Conservation (phyloP, 768 basidiomycete species). For the Kwoniella bestiolae region DNA sequence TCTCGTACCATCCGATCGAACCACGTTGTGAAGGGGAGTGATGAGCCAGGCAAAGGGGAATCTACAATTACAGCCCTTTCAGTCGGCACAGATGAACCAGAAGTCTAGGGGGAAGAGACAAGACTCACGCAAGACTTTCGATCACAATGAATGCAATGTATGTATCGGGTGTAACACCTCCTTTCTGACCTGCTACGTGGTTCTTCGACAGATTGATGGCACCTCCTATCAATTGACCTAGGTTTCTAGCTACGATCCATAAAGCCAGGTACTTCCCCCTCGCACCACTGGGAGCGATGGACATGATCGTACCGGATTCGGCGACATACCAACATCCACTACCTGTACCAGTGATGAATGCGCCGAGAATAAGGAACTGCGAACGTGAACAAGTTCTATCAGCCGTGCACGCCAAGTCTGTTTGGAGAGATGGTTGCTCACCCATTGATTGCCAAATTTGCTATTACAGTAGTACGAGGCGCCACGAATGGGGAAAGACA, state of each 20-base stretch:
- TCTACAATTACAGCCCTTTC: no score
- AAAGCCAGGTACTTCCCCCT: constrained; percentile 36
- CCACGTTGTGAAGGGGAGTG: constrained; percentile 27
- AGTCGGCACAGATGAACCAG: no score
- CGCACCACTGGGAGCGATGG: constrained; percentile 24
- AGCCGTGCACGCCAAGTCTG: no score
- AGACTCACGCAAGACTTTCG: constrained; percentile 19
- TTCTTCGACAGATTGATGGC: constrained; percentile 30
- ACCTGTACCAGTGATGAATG: constrained; percentile 30
- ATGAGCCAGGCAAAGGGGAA: constrained; percentile 28
- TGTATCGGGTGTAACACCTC: constrained; percentile 22
- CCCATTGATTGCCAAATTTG: constrained; percentile 23
- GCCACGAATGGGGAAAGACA: constrained; percentile 20
- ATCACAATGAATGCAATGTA: constrained; percentile 28
- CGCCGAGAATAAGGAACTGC: constrained; percentile 20
- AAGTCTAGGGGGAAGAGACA: no score
- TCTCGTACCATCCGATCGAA: constrained; percentile 29
- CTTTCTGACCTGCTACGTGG: constrained; percentile 9
- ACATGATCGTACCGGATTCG: constrained; percentile 36
- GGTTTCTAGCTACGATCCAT: constrained; percentile 33
- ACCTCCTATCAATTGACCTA: constrained; percentile 30
- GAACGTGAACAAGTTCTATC: background rate
- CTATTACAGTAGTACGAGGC: constrained; percentile 20
- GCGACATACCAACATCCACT: constrained; percentile 29
- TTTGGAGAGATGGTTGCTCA: background rate